phyloP scores from a whole-genome alignment of 306 rosid genomes.

The Alnus rubra region DNA sequence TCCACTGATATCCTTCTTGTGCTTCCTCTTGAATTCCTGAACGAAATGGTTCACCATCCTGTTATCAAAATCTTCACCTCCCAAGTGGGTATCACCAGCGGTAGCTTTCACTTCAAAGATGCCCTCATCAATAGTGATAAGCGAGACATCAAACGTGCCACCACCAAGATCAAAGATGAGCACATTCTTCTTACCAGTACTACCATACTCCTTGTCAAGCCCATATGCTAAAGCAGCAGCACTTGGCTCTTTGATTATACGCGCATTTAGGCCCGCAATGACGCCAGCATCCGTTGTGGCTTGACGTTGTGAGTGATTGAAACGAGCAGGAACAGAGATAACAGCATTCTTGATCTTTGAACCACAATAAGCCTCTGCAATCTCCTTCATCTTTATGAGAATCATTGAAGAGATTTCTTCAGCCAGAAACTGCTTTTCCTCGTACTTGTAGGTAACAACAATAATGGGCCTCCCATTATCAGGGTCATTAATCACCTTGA shows the following conservation, averaged over 20 bases:
- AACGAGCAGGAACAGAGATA: slow-evolving; percentile 45
- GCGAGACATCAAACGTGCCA: slow-evolving; percentile 44
- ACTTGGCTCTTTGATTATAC: slow-evolving; percentile 44
- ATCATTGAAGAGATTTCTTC: slow-evolving; percentile 46
- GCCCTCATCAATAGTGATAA: slow-evolving; percentile 37
- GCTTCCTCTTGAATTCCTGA: slow-evolving; percentile 39
- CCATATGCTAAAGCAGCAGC: slow-evolving; percentile 48
- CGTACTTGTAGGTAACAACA: slow-evolving; percentile 37
- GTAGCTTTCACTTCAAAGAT: slow-evolving; percentile 43
- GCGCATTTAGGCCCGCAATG: slow-evolving; percentile 40
- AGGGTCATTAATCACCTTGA: slow-evolving; percentile 37
- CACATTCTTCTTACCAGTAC: slow-evolving; percentile 29
- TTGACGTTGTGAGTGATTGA: slow-evolving; percentile 36
- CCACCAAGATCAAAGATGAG: slow-evolving; percentile 44
- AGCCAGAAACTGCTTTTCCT: slow-evolving; percentile 36
- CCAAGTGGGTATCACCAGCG: slow-evolving; percentile 37
- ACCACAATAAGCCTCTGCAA: slow-evolving; percentile 41
- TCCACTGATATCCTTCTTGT: slow-evolving; percentile 37
- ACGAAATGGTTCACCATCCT: slow-evolving; percentile 40
- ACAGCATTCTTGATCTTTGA: slow-evolving; percentile 31
- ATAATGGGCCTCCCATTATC: slow-evolving; percentile 38
- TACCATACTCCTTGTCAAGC: slow-evolving; percentile 30
- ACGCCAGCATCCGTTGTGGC: slow-evolving; percentile 47
- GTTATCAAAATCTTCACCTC: slow-evolving; percentile 45
- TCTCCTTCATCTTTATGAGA: slow-evolving; percentile 38